Evolutionary conservation across 345 rosid species (phyloP).

Genomic region (Aurinia saxatilis): DNA sequence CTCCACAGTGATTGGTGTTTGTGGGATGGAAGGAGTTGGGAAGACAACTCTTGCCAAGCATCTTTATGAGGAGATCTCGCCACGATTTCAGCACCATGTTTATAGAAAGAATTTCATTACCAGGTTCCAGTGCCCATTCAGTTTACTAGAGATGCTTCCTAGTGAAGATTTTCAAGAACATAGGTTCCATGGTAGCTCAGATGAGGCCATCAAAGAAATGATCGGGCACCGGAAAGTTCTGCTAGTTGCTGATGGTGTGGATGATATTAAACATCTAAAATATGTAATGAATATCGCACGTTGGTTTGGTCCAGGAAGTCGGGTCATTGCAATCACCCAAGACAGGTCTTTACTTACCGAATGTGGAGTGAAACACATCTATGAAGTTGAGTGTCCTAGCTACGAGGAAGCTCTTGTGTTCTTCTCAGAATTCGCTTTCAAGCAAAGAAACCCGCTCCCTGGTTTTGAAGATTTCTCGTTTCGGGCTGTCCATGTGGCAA

Average conservation of each 20-base stretch:
- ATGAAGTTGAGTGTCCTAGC: background rate
- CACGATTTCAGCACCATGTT: background rate
- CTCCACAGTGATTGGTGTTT: background rate
- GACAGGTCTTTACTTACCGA: background rate
- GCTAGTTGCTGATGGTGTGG: background rate
- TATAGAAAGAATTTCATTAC: background rate
- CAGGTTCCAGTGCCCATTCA: background rate
- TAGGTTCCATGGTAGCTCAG: background rate
- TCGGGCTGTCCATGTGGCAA: background rate
- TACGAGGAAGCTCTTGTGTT: background rate
- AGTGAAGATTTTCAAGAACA: background rate
- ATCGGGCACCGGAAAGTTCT: background rate
- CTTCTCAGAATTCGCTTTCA: background rate
- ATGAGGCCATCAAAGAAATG: background rate
- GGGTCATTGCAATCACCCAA: background rate
- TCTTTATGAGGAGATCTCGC: background rate
- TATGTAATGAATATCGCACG: background rate
- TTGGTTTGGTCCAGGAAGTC: slow-evolving; percentile 1
- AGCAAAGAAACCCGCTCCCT: background rate
- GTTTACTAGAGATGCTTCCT: background rate
- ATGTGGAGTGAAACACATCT: background rate
- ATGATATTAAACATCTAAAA: background rate
- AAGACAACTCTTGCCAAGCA: background rate
- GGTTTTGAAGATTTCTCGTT: background rate
- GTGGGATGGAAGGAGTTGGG: background rate